A percentile compares a stretch with the other conserved stretches of the same genome.
Conservation (phyloP, 1,284 basidiomycete genomes). For the Stygiomarasmius scandens region DNA sequence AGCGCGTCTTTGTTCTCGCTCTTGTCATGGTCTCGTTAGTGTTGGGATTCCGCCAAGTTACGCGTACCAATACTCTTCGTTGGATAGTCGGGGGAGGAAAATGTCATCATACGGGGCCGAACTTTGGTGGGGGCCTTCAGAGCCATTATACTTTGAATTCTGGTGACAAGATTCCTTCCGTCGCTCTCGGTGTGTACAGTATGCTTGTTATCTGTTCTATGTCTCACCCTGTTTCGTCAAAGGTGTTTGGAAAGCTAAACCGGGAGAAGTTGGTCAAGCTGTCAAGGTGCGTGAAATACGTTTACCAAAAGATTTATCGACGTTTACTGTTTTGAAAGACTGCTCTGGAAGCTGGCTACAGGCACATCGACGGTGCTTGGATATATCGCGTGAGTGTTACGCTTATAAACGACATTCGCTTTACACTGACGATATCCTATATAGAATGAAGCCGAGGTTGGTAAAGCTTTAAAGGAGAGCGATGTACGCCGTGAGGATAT, state of each 20-base stretch:
- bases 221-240: not conserved
- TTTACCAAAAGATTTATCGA: not conserved
- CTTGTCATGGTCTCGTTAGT: slow-evolving; percentile 12
- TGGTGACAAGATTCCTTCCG: slow-evolving; percentile 62
- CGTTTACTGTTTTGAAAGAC: slow-evolving; percentile 31
- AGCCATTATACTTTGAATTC: slow-evolving; percentile 58
- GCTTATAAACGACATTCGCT: not conserved
- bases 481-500: slow-evolving; percentile 64
- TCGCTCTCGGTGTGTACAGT: slow-evolving; percentile 55
- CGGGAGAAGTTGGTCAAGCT: slow-evolving; percentile 58
- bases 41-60: not conserved
- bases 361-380: slow-evolving; percentile 80
- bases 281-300: slow-evolving; percentile 45
- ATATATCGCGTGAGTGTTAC: slow-evolving; percentile 52
- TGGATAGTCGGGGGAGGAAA: not conserved
- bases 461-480: slow-evolving; percentile 63
- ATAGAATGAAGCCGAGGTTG: slow-evolving; percentile 79
- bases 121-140: slow-evolving; percentile 35
- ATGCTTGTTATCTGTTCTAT: not conserved
- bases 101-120: slow-evolving; percentile 1
- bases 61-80: not conserved
- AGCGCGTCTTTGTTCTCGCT: not conserved
- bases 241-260: slow-evolving; percentile 67
- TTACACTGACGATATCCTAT: slow-evolving; percentile 21
- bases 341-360: slow-evolving; percentile 63